phyloP scores from a whole-genome alignment of 2,329 filamentous ascomycete genomes.

The Geoglossum cookeanum region DNA sequence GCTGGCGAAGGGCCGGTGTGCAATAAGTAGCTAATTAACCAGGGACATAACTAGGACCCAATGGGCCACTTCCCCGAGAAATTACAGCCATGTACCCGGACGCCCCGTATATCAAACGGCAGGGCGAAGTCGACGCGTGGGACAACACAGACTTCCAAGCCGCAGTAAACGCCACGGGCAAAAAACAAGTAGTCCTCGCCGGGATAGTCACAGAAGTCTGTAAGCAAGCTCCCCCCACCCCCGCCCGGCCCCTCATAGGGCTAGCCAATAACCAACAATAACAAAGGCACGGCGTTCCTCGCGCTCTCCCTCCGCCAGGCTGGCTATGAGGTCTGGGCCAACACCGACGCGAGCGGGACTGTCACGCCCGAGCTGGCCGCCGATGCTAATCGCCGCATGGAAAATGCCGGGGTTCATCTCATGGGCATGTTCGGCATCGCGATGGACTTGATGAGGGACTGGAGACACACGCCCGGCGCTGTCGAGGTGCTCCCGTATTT shows the following conservation, averaged over 20 bases:
- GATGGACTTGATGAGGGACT: slow-evolving; percentile 52
- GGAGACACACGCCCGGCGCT: slow-evolving; percentile 37
- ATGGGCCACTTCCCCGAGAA: slow-evolving; percentile 50
- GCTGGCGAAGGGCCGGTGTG: not conserved
- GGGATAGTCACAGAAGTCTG: slow-evolving; percentile 61
- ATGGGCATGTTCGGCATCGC: slow-evolving; percentile 43
- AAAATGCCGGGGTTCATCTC: slow-evolving; percentile 43
- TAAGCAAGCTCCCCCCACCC: slow-evolving; percentile 25
- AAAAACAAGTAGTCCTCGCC: slow-evolving; percentile 50
- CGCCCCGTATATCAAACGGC: slow-evolving; percentile 44
- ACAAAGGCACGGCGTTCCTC: slow-evolving; percentile 43
- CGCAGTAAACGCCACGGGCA: slow-evolving; percentile 44
- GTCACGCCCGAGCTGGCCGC: slow-evolving; percentile 40
- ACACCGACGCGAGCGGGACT: slow-evolving; percentile 52
- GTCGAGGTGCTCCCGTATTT: slow-evolving; percentile 42
- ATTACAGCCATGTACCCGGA: slow-evolving; percentile 48
- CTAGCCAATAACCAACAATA: too few relatives aligned
- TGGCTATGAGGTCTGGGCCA: slow-evolving; percentile 56
- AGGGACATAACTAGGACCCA: slow-evolving; percentile 32
- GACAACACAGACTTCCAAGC: slow-evolving; percentile 50
- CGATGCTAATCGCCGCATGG: slow-evolving; percentile 48
- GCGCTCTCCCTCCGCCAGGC: slow-evolving; percentile 51
- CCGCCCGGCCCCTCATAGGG: not conserved
- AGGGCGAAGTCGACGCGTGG: slow-evolving; percentile 61
- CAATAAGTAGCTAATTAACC: too few relatives aligned